Evolutionary conservation across 164 flowering plant genomes (phyloP).

Genomic region (Brasenia schreberi): DNA sequence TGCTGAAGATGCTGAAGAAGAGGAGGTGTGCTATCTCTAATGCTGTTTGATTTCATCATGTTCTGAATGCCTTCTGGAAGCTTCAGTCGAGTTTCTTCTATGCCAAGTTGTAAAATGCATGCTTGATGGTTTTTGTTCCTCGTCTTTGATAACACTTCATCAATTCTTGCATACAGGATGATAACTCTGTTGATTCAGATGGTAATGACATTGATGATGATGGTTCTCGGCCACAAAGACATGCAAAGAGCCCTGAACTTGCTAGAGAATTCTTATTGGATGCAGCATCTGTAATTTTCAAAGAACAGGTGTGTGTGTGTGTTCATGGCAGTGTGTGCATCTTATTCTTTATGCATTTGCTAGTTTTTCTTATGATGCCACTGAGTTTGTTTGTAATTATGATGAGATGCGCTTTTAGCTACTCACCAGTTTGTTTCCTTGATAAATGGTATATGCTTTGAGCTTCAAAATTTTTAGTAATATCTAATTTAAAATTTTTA

Average conservation of each 20-base stretch:
- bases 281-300: slow-evolving; percentile 95
- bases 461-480: too few species aligned
- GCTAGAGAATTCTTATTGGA: slow-evolving; percentile 99
- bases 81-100: neutral
- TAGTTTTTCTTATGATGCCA: too few species aligned
- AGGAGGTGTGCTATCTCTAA: slow-evolving; percentile 45
- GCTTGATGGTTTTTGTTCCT: neutral
- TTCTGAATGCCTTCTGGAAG: neutral
- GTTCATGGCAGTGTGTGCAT: too few species aligned
- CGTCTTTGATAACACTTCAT: neutral
- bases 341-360: too few species aligned
- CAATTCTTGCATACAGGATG: slow-evolving; percentile 42
- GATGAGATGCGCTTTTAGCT: too few species aligned
- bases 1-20: slow-evolving; percentile 99
- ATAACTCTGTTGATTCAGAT: slow-evolving; percentile 91
- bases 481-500: too few species aligned
- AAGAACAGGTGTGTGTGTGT: slow-evolving; percentile 58
- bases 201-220: slow-evolving; percentile 95
- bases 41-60: neutral
- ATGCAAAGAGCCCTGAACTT: slow-evolving; percentile 99
- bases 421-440: too few species aligned
- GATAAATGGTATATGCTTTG: too few species aligned
- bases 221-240: slow-evolving; percentile 95
- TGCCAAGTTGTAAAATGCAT: neutral
- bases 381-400: too few species aligned